These are phyloP conservation scores for Stenogyne calaminthoides DNA, from an alignment of 305 asterid genomes.

Conservation along the genomic window DNA sequence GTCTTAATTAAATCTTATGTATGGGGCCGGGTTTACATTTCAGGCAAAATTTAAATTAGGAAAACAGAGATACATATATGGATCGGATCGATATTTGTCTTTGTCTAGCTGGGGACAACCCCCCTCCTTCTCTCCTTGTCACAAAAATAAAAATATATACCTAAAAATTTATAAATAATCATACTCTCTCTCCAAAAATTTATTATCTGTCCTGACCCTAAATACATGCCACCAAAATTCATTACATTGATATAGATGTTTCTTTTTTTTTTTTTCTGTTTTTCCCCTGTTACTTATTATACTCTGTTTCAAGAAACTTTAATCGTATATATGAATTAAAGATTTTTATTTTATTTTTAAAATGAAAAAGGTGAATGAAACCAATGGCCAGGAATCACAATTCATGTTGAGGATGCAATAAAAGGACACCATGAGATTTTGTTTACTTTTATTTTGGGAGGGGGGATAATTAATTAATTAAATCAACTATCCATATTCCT, in stretches of 20 bases:
- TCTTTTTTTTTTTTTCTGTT: neutral
- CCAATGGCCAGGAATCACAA: neutral
- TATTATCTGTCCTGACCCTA: neutral
- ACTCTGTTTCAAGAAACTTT: neutral
- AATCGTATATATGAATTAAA: neutral
- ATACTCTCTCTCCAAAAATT: neutral
- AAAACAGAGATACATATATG: too few species aligned
- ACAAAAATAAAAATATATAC: neutral
- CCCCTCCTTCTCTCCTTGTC: neutral
- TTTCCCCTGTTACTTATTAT: neutral
- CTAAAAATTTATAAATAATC: neutral
- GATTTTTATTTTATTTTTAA: neutral
- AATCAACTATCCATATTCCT: too few species aligned
- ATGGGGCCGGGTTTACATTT: too few species aligned
- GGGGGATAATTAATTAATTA: too few species aligned
- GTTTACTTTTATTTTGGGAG: neutral
- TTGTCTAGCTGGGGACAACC: neutral
- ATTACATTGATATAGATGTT: neutral
- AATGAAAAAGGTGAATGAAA: neutral
- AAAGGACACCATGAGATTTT: neutral
- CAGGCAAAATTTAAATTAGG: too few species aligned
- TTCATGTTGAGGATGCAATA: constrained; percentile 14
- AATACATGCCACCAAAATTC: neutral
- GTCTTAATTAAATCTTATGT: too few species aligned
- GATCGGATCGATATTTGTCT: neutral